These are phyloP conservation scores for Dendrocalamus sinicus DNA, from an alignment of 176 grass and related monocot species.

Conservation along the genomic window DNA sequence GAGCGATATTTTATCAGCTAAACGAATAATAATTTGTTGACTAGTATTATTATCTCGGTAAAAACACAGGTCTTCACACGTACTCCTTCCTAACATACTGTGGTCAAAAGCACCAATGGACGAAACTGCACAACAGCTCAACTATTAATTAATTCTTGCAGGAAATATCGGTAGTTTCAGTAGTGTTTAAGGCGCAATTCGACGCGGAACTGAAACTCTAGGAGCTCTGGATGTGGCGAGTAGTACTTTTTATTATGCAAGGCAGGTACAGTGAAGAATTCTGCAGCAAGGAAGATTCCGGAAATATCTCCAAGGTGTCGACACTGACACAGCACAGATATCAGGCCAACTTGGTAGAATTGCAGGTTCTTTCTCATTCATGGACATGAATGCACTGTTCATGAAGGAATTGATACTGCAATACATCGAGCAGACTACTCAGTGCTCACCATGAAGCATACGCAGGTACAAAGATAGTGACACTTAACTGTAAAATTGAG, in stretches of 20 bases:
- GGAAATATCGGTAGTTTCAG: not conserved
- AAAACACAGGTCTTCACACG: too few species aligned
- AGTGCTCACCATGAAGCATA: not conserved
- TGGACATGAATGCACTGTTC: not conserved
- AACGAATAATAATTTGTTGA: too few species aligned
- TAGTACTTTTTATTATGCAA: not conserved
- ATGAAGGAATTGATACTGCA: slow-evolving; percentile 24
- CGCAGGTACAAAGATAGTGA: slow-evolving; percentile 29
- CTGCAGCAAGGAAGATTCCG: slow-evolving; percentile 39
- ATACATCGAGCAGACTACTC: slow-evolving; percentile 17
- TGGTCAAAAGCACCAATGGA: slow-evolving; percentile 3
- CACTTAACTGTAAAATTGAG: slow-evolving; percentile 35
- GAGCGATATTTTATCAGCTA: too few species aligned
- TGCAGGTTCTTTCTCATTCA: not conserved
- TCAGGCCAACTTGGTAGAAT: slow-evolving; percentile 31
- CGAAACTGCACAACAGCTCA: not conserved
- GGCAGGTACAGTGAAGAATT: slow-evolving; percentile 18
- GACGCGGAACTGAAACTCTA: not conserved
- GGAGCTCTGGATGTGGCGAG: slow-evolving; percentile 26
- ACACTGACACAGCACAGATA: not conserved
- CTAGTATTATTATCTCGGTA: too few species aligned
- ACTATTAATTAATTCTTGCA: not conserved
- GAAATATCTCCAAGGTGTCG: slow-evolving; percentile 42
- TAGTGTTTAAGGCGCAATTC: not conserved
- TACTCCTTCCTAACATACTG: not conserved